Evolutionary conservation across 2,329 filamentous ascomycete genomes (phyloP).

Genomic region (Teratosphaeria nubilosa): DNA sequence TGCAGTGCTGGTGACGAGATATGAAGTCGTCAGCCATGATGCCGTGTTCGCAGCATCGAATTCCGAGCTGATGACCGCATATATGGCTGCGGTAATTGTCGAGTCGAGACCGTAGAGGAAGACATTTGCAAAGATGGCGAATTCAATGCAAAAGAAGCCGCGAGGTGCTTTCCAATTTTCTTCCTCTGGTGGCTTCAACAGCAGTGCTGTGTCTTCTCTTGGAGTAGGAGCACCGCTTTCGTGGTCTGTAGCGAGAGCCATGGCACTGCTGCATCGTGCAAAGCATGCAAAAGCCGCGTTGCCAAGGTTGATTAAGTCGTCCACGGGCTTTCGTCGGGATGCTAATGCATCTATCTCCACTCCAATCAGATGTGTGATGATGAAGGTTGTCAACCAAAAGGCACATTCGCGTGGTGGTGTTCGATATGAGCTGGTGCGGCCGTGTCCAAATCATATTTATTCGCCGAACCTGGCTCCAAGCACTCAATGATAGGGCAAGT

Average conservation of each 20-base stretch:
- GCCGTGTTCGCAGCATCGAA: constrained; percentile 30
- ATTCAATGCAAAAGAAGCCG: constrained; percentile 12
- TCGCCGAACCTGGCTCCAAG: too few relatives aligned
- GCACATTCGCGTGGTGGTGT: too few relatives aligned
- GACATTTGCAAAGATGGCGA: constrained; percentile 13
- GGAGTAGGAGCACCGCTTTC: background rate
- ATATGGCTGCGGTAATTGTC: constrained; percentile 13
- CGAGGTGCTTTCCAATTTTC: constrained; percentile 11
- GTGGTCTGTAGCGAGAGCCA: background rate
- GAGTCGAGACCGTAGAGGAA: constrained; percentile 13
- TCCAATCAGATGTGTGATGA: background rate
- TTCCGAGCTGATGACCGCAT: constrained; percentile 19
- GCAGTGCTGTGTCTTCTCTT: constrained; percentile 5
- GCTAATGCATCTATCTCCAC: background rate
- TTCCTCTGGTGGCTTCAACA: constrained; percentile 11
- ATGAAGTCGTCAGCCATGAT: constrained; percentile 45
- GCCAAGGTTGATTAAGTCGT: background rate
- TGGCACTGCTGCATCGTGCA: background rate
- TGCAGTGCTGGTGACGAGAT: constrained; percentile 48
- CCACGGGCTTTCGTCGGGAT: background rate
- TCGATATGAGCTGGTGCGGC: too few relatives aligned
- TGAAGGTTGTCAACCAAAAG: too few relatives aligned
- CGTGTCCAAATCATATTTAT: too few relatives aligned
- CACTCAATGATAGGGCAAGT: background rate
- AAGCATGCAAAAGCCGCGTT: background rate